Evolutionary conservation across 2,329 filamentous ascomycete genomes (phyloP).

Genomic region (Aquanectria penicillioides): DNA sequence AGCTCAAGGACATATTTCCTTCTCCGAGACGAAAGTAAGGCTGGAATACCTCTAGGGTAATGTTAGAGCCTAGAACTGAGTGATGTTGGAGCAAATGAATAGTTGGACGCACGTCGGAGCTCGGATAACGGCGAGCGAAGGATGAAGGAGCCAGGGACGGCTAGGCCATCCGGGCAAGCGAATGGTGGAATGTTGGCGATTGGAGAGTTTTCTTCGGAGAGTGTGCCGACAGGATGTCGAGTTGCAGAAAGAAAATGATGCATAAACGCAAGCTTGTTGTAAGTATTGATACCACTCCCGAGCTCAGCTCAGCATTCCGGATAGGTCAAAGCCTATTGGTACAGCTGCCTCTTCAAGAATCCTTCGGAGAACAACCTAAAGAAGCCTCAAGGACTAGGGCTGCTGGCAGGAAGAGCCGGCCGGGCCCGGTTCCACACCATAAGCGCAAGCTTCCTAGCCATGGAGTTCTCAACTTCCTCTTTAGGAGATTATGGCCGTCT

Average conservation of each 20-base stretch:
- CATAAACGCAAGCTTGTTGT: constrained; percentile 23
- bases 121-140: not conserved
- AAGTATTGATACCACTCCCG: constrained; percentile 1
- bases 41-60: too few species aligned
- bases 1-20: too few species aligned
- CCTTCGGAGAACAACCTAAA: not conserved
- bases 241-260: constrained; percentile 26
- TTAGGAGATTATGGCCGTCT: constrained; percentile 31
- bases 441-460: not conserved
- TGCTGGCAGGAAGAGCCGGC: constrained; percentile 21
- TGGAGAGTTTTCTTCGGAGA: constrained; percentile 21
- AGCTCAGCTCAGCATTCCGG: constrained; percentile 13
- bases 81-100: not conserved
- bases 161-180: constrained; percentile 5
- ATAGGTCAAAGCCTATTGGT: constrained; percentile 6
- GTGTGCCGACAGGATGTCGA: constrained; percentile 24
- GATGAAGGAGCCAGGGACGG: not conserved
- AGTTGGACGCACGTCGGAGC: not conserved
- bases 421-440: constrained; percentile 1
- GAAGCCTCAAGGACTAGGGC: constrained; percentile 20
- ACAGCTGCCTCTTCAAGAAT: not conserved
- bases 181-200: constrained; percentile 10
- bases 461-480: constrained; percentile 32
- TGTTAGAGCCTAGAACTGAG: not conserved
- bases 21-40: not conserved